Conservation (phyloP, 2,329 filamentous ascomycete genomes). For the Alternaria arbusti region DNA sequence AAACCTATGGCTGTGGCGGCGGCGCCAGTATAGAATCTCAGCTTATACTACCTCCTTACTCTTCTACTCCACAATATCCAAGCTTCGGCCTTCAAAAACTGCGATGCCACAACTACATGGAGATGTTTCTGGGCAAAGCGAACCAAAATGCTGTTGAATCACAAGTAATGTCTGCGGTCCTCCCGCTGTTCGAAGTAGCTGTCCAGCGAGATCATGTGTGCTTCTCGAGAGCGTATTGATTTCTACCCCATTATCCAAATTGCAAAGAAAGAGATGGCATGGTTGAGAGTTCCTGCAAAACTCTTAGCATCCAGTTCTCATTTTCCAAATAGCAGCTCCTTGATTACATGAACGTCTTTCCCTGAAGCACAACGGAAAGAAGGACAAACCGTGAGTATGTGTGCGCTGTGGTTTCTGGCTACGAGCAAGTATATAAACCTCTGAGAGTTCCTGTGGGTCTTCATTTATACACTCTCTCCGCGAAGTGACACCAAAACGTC, state of each 20-base stretch:
- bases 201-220: accelerated
- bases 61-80: neutral
- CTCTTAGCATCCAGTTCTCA: neutral
- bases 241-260: neutral
- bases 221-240: neutral
- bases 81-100: neutral
- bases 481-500: neutral
- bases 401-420: neutral
- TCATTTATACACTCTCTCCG: neutral
- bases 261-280: neutral
- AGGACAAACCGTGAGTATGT: neutral
- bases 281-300: neutral
- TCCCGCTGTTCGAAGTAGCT: no score
- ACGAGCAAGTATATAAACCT: neutral
- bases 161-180: neutral
- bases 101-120: no score
- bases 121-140: no score
- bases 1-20: no score
- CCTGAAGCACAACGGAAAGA: accelerated
- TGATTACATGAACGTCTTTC: neutral
- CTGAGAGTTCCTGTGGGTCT: neutral
- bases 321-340: neutral
- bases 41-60: neutral
- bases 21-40: neutral
- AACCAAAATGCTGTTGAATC: no score